phyloP scores from a whole-genome alignment of 257 asterid genomes.

The Nicotiana otophora region DNA sequence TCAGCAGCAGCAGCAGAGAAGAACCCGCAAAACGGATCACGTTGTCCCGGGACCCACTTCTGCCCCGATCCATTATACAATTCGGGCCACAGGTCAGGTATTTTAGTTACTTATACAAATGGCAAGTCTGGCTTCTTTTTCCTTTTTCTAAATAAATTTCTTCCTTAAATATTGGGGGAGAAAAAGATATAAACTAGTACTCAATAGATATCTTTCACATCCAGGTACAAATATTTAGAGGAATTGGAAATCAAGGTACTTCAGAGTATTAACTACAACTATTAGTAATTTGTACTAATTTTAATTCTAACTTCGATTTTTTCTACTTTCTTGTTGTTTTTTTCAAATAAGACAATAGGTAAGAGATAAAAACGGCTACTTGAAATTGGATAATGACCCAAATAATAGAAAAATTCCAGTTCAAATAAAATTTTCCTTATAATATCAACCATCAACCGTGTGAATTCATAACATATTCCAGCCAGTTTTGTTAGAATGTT shows the following conservation, averaged over 20 bases:
- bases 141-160: not conserved
- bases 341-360: not conserved
- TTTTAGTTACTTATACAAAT: not conserved
- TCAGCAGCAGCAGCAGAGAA: conserved; percentile 15
- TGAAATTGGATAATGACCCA: not conserved
- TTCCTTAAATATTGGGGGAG: not conserved
- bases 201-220: not conserved
- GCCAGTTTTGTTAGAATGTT: not conserved
- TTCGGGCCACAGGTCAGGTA: not conserved
- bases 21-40: conserved; percentile 19
- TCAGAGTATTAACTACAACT: no score
- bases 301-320: not conserved
- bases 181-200: not conserved
- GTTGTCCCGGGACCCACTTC: conserved; percentile 23
- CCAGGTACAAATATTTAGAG: no score
- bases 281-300: no score
- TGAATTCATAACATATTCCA: not conserved
- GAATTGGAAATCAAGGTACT: no score
- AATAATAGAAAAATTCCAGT: not conserved
- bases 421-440: not conserved
- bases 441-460: not conserved
- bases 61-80: not conserved
- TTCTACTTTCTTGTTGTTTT: not conserved
- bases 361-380: not conserved
- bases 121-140: not conserved